Base-by-base conservation (phyloP, 129 eudicot genomes). In the Chrysanthemum lavandulifolium region DNA sequence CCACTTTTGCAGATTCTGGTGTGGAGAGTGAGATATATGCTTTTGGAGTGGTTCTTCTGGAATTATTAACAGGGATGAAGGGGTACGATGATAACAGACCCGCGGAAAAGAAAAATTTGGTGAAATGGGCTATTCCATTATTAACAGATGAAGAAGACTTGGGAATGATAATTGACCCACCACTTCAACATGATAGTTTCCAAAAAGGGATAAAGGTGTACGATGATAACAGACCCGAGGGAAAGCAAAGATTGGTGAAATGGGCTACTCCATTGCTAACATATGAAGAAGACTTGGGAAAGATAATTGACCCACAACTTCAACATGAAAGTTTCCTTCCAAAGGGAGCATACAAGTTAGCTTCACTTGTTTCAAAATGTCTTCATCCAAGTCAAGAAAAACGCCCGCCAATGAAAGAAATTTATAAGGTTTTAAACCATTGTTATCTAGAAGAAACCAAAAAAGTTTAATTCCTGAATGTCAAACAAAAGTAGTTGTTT, bases 31-130 rank as follows among this genome's bases (percentile, higher is more conserved):
- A 84, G 61, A 72, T 84, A 40, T 84, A 80, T 72, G 53, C 77
- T 43, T 77, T 80, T 73, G 85, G 85, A 33, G 85, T 76, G 16
- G 75, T 80, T 33, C 61, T 84, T 54, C 68, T 84, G 49, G 66
- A 84, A 73, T 33, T 79, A 18, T 27, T 79, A 51, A 79, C 83
- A 31, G 85, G 76, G 60, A 67, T 45, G 80, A 71, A 31, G 69
- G 84, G 60, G 60, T 72, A 23, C 54, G 87, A 79, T 71, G 23
- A 49, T 23, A 66, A 16, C 45, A 67, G 87, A 68, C 72, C 54
- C n/a, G 19, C 14, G 1, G 76, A 65, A 78, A 70, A 74, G 78
- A 19, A 50, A 58, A 67, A 79, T 60, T 21, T 73, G 67, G 67
- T 79, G 56, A 15, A 59, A 58, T 79, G 75, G 79, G 79, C 72